Base-by-base conservation (phyloP, 768 basidiomycete species). In the Panaeolus cyanescens region DNA sequence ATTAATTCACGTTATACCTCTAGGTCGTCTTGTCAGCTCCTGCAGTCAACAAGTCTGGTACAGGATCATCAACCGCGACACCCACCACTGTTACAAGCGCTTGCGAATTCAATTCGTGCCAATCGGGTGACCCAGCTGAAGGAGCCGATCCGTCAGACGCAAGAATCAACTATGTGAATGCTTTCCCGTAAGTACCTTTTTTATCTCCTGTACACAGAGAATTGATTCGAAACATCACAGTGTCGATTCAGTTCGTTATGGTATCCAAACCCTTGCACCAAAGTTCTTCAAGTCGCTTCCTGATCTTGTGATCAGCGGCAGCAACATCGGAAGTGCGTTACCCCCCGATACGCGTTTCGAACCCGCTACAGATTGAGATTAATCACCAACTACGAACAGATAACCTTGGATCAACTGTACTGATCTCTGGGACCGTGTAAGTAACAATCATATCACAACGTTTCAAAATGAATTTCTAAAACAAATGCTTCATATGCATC, bases 21-120 rank as follows among this genome's bases (percentile, higher is more conserved):
- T 45, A 82, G 79, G 77, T 80, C 32, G 67, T 83, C 19, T 69
- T 83, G 5, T 81, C 80, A 25, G 73, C 75, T 6, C 80, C 82
- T 1, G 77, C 82, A 5, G 67, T 71, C 22, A 75, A 81, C 65
- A 62, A 73, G 59, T 81, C 80, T 10, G 82, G 81, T 4, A 77
- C 77, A 8, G 80, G 78, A 10, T 78, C 77, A 3, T 69, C 67
- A 13, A 73, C 71, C 15, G 67, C 69, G 6, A 63, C 75, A 7
- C 75, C 80, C 0, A 66, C 65, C 6, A 60, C 69, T 7, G 65
- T 79, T 17, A 71, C 65, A 1, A 45, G 60, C 5, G 70, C 77
- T 6, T 83, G 79, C 69, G 74, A 83, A 60, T 81, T 78, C 61
- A 64, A 79, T 58, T 75, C 77, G 20, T 82, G 80, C 64, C 72